Base-by-base conservation (phyloP, 2,329 filamentous ascomycete species). In the Aspergillus sp. region DNA sequence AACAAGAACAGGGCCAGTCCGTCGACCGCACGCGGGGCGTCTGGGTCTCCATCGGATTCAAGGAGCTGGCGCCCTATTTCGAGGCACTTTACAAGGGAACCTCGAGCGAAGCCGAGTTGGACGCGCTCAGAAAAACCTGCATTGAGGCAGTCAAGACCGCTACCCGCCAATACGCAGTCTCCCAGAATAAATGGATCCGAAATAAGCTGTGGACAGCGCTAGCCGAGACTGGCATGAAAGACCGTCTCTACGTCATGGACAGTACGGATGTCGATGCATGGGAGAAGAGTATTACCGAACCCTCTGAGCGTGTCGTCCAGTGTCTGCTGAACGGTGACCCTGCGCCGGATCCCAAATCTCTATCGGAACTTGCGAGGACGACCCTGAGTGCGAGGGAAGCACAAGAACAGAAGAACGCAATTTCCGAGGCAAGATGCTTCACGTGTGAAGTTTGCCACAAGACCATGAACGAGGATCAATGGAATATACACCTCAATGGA, bases 11-110 rank as follows among this genome's bases (percentile, higher is more conserved):
- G 1, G 87, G 84, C 0, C 70, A 77, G 1, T 58, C 71, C 0
- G 72, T 94, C 2, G 91, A 97, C 65, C 80, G 84, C 58, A 88
- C 83, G 1, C 85, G 86, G 49, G 95, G 94, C 0, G 95, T 99
- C 41, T 99, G 93, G 91, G 88, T 96, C 49, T 94, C 92, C 1
- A 99, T 99, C 56, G 94, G 94, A 1, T 97, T 91, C 73, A 97
- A 95, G 68, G 91, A 99, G 66, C 88, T 97, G 66, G 81, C 88
- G 52, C 79, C 83, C 0, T 96, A 91, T 64, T 74, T 92, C 20
- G 63, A 74, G 2, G 80, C 81, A 62, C 72, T 58, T 56, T 69
- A 52, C 62, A 59, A 49, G 20, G 61, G 49, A 56, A 62, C 23
- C 45, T 58, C 38, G 48, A 64, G 48, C 50, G 42, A 64, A 52